Evolutionary conservation across 495 filamentous ascomycete genomes (phyloP).

Genomic region (Pyrenopolyporus hunteri): DNA sequence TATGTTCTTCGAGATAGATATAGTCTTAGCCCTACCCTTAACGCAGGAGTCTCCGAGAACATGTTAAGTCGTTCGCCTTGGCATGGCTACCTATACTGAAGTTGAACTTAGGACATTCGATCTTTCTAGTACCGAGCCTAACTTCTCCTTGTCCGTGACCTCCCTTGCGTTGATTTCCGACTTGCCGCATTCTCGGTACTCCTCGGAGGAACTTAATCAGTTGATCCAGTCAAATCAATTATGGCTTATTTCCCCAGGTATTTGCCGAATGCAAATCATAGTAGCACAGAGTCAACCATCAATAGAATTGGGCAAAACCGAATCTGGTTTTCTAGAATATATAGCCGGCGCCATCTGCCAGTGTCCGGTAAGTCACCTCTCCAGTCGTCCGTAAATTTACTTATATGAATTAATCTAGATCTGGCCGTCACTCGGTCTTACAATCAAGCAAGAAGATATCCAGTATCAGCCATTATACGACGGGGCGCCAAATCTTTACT

Average conservation of each 20-base stretch:
- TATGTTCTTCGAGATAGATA: neutral
- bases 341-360: constrained; percentile 35
- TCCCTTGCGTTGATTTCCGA: constrained; percentile 35
- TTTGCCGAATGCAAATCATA: constrained; percentile 39
- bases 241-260: constrained; percentile 38
- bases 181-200: neutral
- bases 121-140: constrained; percentile 9
- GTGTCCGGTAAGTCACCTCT: constrained; percentile 27
- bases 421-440: constrained; percentile 35
- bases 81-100: constrained; percentile 25
- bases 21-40: neutral
- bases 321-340: constrained; percentile 31
- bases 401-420: constrained; percentile 26
- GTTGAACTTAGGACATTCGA: constrained; percentile 34
- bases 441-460: constrained; percentile 30
- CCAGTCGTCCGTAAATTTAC: neutral
- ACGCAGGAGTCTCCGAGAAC: neutral
- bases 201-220: constrained; percentile 23
- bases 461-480: constrained; percentile 29
- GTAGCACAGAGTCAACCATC: constrained; percentile 18
- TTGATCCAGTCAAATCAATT: constrained; percentile 35
- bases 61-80: neutral
- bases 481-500: constrained; percentile 39
- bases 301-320: neutral
- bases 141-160: constrained; percentile 30